Percentiles rank a stretch among this genome's conserved stretches.
These are phyloP conservation scores for Diphasiastrum complanatum DNA, from an alignment of 83 land plant species.

Conservation along the genomic window DNA sequence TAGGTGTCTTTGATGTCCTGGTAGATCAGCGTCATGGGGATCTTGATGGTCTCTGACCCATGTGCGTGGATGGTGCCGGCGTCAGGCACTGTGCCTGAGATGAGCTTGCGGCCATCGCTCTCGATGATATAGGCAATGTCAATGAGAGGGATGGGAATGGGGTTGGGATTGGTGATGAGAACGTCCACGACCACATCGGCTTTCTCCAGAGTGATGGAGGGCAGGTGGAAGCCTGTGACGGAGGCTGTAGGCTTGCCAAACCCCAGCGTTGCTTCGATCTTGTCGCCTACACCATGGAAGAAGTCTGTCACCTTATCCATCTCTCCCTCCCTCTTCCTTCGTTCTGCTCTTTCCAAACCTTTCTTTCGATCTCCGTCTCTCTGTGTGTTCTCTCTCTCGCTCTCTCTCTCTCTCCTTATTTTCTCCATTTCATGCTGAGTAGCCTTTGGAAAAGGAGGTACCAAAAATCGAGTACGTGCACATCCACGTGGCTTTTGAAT, in stretches of 20 bases:
- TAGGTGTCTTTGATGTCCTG: constrained; percentile 82
- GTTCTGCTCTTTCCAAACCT: constrained; percentile 25
- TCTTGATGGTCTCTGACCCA: constrained; percentile 85
- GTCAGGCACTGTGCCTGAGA: constrained; percentile 90
- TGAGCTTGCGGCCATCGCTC: constrained; percentile 78
- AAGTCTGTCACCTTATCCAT: constrained; percentile 73
- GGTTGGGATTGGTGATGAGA: constrained; percentile 83
- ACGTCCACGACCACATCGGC: constrained; percentile 78
- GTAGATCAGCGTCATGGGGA: constrained; percentile 63
- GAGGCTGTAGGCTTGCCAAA: constrained; percentile 90
- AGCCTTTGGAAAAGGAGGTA: too few relatives aligned
- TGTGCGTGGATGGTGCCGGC: constrained; percentile 86
- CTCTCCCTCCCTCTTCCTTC: constrained; percentile 40
- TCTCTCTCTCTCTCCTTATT: too few relatives aligned
- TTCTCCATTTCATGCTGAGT: too few relatives aligned
- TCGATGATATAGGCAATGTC: constrained; percentile 77
- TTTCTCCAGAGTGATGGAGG: constrained; percentile 60
- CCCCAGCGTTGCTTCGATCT: constrained; percentile 67
- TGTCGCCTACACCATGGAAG: constrained; percentile 75
- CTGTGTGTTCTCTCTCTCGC: too few relatives aligned
- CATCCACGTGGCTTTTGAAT: too few relatives aligned
- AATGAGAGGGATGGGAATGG: constrained; percentile 79
- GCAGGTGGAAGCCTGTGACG: constrained; percentile 57
- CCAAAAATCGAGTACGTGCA: too few relatives aligned
- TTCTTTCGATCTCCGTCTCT: too few relatives aligned